Evolutionary conservation across 805 yeast species (phyloP).

Genomic region (Cyberlindnera euphorbiae): DNA sequence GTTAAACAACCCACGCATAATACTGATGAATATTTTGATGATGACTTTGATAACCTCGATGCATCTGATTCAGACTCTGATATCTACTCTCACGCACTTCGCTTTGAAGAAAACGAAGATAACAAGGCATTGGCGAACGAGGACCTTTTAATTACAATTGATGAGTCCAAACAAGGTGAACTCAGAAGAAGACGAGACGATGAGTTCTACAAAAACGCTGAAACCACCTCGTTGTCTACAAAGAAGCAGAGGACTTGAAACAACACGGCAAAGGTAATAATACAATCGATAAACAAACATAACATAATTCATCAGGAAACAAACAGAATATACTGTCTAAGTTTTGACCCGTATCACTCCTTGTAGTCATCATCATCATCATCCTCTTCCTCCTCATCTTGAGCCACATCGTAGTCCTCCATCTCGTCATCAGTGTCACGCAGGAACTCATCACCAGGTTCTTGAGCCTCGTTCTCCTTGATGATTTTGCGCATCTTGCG

Average conservation of each 20-base stretch:
- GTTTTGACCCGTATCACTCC: slow-evolving; percentile 1
- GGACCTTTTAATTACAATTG: slow-evolving; percentile 18
- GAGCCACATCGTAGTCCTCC: slow-evolving; percentile 9
- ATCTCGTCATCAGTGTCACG: slow-evolving; percentile 15
- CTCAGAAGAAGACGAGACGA: slow-evolving; percentile 11
- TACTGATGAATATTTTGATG: slow-evolving; percentile 5
- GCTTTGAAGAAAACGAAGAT: slow-evolving; percentile 16
- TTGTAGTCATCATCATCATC: slow-evolving; percentile 16
- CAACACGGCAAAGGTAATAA: background rate
- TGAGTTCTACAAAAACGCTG: slow-evolving; percentile 9
- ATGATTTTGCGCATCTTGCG: slow-evolving; percentile 12
- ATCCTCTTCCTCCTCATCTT: slow-evolving; percentile 12
- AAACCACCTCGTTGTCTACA: slow-evolving; percentile 1
- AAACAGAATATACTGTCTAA: background rate
- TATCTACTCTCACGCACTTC: slow-evolving; percentile 17
- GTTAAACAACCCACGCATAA: no score
- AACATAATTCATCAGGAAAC: background rate
- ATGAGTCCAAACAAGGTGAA: slow-evolving; percentile 6
- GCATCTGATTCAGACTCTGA: slow-evolving; percentile 20
- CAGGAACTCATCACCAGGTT: slow-evolving; percentile 12
- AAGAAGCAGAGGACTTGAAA: slow-evolving; percentile 9
- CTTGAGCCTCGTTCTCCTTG: slow-evolving; percentile 4
- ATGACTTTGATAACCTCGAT: slow-evolving; percentile 22
- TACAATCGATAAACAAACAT: no score
- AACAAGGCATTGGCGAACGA: slow-evolving; percentile 15